Conservation (phyloP, 805 yeast species). For the Candida easanensis region DNA sequence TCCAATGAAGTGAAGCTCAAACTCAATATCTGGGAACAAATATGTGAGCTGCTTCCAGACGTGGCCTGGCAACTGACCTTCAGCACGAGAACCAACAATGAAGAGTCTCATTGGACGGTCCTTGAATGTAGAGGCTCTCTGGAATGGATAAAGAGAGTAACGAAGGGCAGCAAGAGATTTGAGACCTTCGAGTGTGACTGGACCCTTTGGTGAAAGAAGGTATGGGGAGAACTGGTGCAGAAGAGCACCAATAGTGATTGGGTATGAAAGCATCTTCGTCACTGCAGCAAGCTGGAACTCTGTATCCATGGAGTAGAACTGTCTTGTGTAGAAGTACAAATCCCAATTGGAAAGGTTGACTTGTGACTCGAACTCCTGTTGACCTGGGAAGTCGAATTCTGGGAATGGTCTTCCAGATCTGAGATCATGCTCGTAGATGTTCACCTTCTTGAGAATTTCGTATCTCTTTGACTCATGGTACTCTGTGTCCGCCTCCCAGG, state of each 20-base stretch:
- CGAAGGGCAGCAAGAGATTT: conserved; percentile 90
- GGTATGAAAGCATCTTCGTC: conserved; percentile 91
- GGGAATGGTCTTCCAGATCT: conserved; percentile 93
- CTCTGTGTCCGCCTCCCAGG: conserved; percentile 78
- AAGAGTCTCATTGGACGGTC: conserved; percentile 90
- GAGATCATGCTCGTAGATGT: conserved; percentile 90
- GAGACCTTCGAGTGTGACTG: conserved; percentile 87
- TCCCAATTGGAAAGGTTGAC: conserved; percentile 89
- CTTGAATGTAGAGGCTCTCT: conserved; percentile 54
- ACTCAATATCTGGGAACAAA: conserved; percentile 75
- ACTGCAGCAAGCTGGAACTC: conserved; percentile 95
- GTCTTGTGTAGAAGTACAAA: conserved; percentile 86
- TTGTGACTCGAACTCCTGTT: conserved; percentile 68
- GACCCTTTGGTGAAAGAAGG: conserved; percentile 76
- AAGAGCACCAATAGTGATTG: conserved; percentile 81
- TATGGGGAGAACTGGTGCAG: conserved; percentile 87
- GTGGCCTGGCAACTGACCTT: conserved; percentile 88
- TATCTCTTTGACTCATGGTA: conserved; percentile 69
- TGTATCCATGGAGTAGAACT: conserved; percentile 93
- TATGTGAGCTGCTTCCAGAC: conserved; percentile 93
- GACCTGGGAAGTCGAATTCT: conserved; percentile 89
- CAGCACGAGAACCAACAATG: conserved; percentile 88
- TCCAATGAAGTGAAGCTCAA: conserved; percentile 90
- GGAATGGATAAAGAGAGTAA: conserved; percentile 79
- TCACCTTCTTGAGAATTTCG: conserved; percentile 79